Percentiles rank a stretch among this genome's conserved stretches.
These are phyloP conservation scores for Globisporangium nodosum DNA, from an alignment of 352 stramenopile genomes.

Conservation along the genomic window DNA sequence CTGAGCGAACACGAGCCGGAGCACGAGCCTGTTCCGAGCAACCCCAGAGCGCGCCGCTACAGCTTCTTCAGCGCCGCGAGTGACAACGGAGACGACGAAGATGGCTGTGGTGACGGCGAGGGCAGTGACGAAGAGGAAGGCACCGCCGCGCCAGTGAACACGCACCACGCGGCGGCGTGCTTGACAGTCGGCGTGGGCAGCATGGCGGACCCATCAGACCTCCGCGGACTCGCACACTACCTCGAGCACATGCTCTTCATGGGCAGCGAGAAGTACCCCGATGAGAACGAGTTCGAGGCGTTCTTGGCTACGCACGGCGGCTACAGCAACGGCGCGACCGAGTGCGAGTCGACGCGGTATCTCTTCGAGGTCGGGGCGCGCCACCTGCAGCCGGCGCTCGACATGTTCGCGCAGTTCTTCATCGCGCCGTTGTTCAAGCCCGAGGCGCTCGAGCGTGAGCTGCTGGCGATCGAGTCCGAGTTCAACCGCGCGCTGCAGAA, in stretches of 20 bases:
- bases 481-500: constrained; percentile 67
- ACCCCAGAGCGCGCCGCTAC: constrained; percentile 2
- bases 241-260: constrained; percentile 94
- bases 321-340: constrained; percentile 88
- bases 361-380: constrained; percentile 80
- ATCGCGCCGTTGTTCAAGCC: constrained; percentile 70
- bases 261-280: constrained; percentile 87
- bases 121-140: constrained; percentile 10
- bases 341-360: constrained; percentile 88
- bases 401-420: constrained; percentile 93
- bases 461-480: constrained; percentile 82
- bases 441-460: constrained; percentile 75
- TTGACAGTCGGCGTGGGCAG: constrained; percentile 54
- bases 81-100: constrained; percentile 14
- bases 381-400: constrained; percentile 51
- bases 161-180: constrained; percentile 37
- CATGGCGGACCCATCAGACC: constrained; percentile 43
- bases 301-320: constrained; percentile 86
- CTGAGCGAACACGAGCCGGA: neutral
- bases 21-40: neutral
- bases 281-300: constrained; percentile 88
- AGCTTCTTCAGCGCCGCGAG: constrained; percentile 11
- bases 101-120: constrained; percentile 11
- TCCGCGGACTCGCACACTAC: constrained; percentile 76
- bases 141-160: constrained; percentile 10